Conservation (phyloP, 2,329 filamentous ascomycete genomes). For the Clarireedia monteithiana region DNA sequence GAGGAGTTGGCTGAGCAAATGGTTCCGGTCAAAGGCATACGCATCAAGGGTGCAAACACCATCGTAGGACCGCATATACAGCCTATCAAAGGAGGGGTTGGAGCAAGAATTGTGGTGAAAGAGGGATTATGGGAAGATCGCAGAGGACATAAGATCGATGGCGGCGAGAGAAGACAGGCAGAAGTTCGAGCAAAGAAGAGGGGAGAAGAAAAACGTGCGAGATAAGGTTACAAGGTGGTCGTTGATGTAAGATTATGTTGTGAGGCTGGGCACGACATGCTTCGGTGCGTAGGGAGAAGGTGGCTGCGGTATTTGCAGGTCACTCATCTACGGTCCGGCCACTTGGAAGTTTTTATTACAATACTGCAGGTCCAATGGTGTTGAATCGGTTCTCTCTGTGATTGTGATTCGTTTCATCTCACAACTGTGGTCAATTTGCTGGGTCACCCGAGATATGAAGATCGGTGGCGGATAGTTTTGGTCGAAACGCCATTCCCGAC, state of each 20-base stretch:
- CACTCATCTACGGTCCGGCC: background rate
- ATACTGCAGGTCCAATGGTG: background rate
- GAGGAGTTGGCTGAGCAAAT: conserved; percentile 32
- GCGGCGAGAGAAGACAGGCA: conserved; percentile 82
- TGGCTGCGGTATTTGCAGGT: conserved; percentile 5
- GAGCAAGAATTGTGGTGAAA: conserved; percentile 59
- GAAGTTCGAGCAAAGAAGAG: conserved; percentile 84
- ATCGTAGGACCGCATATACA: conserved; percentile 71
- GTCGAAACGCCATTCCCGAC: background rate
- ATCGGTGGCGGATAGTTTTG: conserved; percentile 1
- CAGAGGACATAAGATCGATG: conserved; percentile 86
- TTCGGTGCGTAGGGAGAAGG: background rate
- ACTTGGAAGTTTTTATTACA: background rate
- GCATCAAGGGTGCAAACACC: conserved; percentile 57
- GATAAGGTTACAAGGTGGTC: conserved; percentile 26
- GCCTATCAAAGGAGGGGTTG: conserved; percentile 56
- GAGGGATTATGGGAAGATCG: conserved; percentile 93
- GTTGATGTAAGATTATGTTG: conserved; percentile 23
- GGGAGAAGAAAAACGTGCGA: conserved; percentile 53
- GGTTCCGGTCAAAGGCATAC: conserved; percentile 54
- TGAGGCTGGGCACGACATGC: conserved; percentile 17
- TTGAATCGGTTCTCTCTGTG: background rate
- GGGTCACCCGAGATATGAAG: background rate
- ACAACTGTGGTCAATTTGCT: background rate
- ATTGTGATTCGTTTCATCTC: background rate